Base-by-base conservation (phyloP, 108 stramenopile genomes). In the Pseudonitzschia multiseries region DNA sequence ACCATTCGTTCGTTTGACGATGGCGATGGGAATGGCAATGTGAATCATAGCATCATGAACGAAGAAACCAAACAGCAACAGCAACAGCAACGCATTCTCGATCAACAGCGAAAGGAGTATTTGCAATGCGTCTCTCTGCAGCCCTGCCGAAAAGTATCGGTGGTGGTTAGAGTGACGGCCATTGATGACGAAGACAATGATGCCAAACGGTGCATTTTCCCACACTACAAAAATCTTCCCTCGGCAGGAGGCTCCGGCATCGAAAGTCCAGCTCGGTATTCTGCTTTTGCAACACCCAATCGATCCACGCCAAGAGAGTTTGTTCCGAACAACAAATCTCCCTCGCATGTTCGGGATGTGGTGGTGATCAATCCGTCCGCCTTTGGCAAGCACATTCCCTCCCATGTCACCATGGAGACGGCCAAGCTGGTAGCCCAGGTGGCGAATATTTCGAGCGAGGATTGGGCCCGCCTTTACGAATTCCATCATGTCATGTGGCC, bases 291-390 rank as follows among this genome's bases (percentile, higher is more conserved):
- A 42, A 42, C 42, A 10, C 42, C 42, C 8, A 42, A 42, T 42
- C 42, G 42, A 42, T 42, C 10, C 8, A 42, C 42, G 42, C 10
- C 42, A 10, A 10, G 10, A 6, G 10, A 42, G 42, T 6, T 10
- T 10, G 10, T 10, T 9, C 42, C 42, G n/a, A n/a, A n/a, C 42
- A 42, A 9, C 6, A 42, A 42, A 42, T 52, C 52, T 52, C 18
- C 52, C 52, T 29, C 28, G 17, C 59, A 61, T 61, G 43, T 69
- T 6, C 75, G 69, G 26, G 86, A 93, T 41, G 66, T 94, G 51
- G 80, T 92, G 20, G 70, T 94, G 29, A 86, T 94, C 31, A 94
- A 91, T 73, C 93, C 93, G 0, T 68, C 86, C 41, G 88, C 89
- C 21, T 91, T 94, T 80, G 86, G 84, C 13, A 79, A 79, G 63